These are phyloP conservation scores for Tolypocladium cylindrosporum DNA, from an alignment of 2,329 filamentous ascomycete species.

Conservation along the genomic window DNA sequence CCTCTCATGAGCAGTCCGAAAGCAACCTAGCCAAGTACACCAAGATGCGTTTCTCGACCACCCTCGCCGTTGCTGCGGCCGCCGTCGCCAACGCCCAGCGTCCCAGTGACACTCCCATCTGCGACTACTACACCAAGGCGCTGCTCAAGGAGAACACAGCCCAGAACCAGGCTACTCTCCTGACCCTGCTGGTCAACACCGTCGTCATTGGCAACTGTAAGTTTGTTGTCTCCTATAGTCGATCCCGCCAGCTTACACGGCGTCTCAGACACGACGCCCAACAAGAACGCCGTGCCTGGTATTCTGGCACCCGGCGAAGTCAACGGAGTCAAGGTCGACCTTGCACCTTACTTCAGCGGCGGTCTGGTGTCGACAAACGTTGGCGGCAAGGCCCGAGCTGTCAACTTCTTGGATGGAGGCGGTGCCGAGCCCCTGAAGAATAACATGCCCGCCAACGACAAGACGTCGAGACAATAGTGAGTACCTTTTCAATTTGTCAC, in stretches of 20 bases:
- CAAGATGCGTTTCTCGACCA: slow-evolving; percentile 1
- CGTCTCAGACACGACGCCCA: slow-evolving; percentile 37
- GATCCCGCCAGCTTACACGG: not conserved
- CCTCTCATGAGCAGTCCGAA: not conserved
- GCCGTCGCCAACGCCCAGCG: slow-evolving; percentile 28
- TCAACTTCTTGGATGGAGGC: slow-evolving; percentile 54
- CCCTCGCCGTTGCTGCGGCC: slow-evolving; percentile 10
- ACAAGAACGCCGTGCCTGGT: slow-evolving; percentile 42
- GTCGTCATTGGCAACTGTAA: slow-evolving; percentile 53
- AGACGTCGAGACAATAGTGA: slow-evolving; percentile 7
- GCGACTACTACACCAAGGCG: slow-evolving; percentile 55
- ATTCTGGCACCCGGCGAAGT: slow-evolving; percentile 42
- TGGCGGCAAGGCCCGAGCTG: slow-evolving; percentile 32
- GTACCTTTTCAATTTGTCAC: not conserved
- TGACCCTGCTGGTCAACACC: slow-evolving; percentile 51
- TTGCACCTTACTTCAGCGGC: slow-evolving; percentile 51
- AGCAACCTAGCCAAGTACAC: not conserved
- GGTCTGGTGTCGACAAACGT: slow-evolving; percentile 42
- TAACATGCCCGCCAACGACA: slow-evolving; percentile 42
- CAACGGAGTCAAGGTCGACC: slow-evolving; percentile 41
- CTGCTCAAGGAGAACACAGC: slow-evolving; percentile 49
- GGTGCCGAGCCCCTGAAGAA: slow-evolving; percentile 43
- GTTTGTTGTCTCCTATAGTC: not conserved
- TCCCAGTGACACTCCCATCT: slow-evolving; percentile 40
- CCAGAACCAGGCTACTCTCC: slow-evolving; percentile 43